Conservation (phyloP, 2,329 filamentous ascomycete species). For the Aspergillus quadrilineatus region DNA sequence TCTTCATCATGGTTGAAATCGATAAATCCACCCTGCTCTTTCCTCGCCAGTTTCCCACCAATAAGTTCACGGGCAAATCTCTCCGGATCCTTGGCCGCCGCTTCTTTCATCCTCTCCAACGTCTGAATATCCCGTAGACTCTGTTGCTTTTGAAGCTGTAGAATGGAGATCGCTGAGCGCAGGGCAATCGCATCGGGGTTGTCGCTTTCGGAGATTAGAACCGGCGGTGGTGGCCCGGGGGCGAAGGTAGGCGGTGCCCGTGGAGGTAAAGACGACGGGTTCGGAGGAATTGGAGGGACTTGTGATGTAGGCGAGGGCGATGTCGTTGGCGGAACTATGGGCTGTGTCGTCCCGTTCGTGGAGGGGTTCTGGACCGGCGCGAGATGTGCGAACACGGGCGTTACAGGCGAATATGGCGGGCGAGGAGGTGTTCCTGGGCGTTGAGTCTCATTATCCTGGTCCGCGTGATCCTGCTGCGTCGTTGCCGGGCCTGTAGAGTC, state of each 20-base stretch:
- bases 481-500: constrained; percentile 15
- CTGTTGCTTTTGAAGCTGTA: constrained; percentile 81
- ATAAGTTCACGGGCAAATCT: constrained; percentile 69
- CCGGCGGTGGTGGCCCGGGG: constrained; percentile 37
- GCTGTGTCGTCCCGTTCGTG: constrained; percentile 25
- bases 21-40: constrained; percentile 34
- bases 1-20: constrained; percentile 39
- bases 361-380: constrained; percentile 23
- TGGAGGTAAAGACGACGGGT: constrained; percentile 18
- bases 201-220: constrained; percentile 48
- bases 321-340: constrained; percentile 33
- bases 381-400: constrained; percentile 43
- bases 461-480: constrained; percentile 24
- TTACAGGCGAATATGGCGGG: constrained; percentile 50
- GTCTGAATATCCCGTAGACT: constrained; percentile 72
- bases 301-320: constrained; percentile 30
- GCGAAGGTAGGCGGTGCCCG: constrained; percentile 28
- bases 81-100: constrained; percentile 68
- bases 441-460: constrained; percentile 17
- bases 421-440: constrained; percentile 42
- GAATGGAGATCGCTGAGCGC: constrained; percentile 76
- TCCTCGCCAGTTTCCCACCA: constrained; percentile 57
- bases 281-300: constrained; percentile 7
- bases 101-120: constrained; percentile 67
- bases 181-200: constrained; percentile 89